Evolutionary conservation across 176 grass and related monocot species (phyloP), one percentile per base, ranked within the genome.

Genomic region (Oryza punctata): DNA sequence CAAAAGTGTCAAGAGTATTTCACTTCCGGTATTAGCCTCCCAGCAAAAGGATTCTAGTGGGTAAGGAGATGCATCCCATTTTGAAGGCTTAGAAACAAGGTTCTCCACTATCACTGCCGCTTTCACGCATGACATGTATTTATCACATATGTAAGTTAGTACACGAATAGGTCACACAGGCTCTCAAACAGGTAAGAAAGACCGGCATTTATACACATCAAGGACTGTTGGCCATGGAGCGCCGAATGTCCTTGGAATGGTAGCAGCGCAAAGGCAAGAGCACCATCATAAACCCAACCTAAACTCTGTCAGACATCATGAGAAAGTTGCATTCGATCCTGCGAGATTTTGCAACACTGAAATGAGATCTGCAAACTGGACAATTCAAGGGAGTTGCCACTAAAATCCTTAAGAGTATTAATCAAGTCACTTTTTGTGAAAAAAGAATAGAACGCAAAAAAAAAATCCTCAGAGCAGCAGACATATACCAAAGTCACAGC

Each of bases 61-160:
- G 91, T 89, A 12, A 98, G 77, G 45, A 98, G 96, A 47, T 95
- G 77, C 77, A 84, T 81, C 57, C 96, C 82, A 70, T 95, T 98
- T 57, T 91, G 93, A 38, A 38, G 93, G 91, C 77, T 98, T 93
- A 0, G 93, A 95, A 67, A 95, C 96, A 9, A 98, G 85, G 78
- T 93, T 95, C 86, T 95, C 93, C 78, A 98, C 61, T 82, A 94
- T 91, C 93, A 95, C 88, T 0, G 96, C 86, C 5, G 93, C 89
- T 85, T 98, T 95, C 82, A 93, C 95, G 37, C 93, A 44, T 67
- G 83, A 12, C 26, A 21, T 19, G 11, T 69, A 79, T 49, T 37
- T 64, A 73, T 29, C 30, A 43, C n/a, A 30, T 28, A 32, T 2
- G 6, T 57, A 19, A 21, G 50, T 57, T 57, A 57, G 6, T 7